Percentiles rank a stretch among this genome's conserved stretches.
Conservation (phyloP, 116 monocot genomes). For the Trichopus zeylanicus region DNA sequence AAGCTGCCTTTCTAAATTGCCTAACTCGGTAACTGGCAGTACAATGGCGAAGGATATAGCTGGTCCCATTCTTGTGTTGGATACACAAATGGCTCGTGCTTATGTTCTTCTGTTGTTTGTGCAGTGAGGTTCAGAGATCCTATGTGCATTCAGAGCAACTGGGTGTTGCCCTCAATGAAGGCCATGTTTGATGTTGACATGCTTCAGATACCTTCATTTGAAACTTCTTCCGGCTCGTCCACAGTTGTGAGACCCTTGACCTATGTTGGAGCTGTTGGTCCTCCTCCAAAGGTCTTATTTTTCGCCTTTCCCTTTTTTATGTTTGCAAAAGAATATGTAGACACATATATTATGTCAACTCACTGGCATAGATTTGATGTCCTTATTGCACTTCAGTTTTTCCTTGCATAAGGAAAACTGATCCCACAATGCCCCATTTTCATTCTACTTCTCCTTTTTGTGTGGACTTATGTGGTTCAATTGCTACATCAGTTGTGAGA, state of each 20-base stretch:
- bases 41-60: background rate
- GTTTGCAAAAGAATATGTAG: background rate
- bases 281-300: conserved; percentile 27
- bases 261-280: conserved; percentile 37
- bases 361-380: too few relatives aligned
- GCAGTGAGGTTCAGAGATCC: conserved; percentile 34
- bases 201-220: conserved; percentile 21
- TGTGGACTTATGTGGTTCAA: too few relatives aligned
- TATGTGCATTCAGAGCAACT: conserved; percentile 25
- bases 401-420: too few relatives aligned
- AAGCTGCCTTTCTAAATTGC: too few relatives aligned
- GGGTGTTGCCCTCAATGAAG: conserved; percentile 23
- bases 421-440: too few relatives aligned
- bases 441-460: too few relatives aligned
- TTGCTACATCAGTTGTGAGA: too few relatives aligned
- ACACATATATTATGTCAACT: background rate
- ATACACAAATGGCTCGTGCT: background rate
- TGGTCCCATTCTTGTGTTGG: background rate
- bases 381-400: too few relatives aligned
- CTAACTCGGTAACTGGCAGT: too few relatives aligned
- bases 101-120: conserved; percentile 1
- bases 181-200: conserved; percentile 38
- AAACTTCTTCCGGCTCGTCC: conserved; percentile 18
- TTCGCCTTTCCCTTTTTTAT: too few relatives aligned
- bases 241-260: conserved; percentile 23